These are phyloP conservation scores for Talaromyces amestolkiae DNA, from an alignment of 2,329 filamentous ascomycete species.

Conservation along the genomic window DNA sequence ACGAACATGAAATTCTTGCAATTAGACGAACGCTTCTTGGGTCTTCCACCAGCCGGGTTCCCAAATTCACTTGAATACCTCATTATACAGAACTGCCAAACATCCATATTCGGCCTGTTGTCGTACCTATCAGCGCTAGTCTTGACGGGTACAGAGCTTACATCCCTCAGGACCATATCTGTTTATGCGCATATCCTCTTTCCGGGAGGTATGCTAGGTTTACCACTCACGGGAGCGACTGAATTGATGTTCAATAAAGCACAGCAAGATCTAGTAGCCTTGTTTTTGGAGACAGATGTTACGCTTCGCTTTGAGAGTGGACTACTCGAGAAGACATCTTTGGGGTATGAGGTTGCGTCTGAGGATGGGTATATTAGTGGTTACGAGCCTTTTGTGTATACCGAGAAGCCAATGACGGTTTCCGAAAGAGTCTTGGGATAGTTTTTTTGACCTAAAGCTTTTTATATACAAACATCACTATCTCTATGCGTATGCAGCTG, in stretches of 20 bases:
- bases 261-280: background rate
- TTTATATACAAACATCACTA: background rate
- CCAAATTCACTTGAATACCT: background rate
- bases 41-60: background rate
- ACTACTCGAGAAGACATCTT: background rate
- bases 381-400: conserved; percentile 1
- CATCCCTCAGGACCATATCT: background rate
- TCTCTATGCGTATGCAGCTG: background rate
- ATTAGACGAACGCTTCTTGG: background rate
- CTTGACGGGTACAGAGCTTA: background rate
- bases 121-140: background rate
- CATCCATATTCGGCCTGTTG: background rate
- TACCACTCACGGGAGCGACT: conserved; percentile 3
- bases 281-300: background rate
- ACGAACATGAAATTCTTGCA: background rate
- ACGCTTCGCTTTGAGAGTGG: background rate
- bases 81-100: background rate
- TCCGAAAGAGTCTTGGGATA: background rate
- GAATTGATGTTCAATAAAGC: background rate
- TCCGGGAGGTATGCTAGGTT: conserved; percentile 1
- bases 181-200: conserved; percentile 3
- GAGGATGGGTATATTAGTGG: background rate
- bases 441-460: background rate
- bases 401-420: background rate
- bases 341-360: background rate